These are phyloP conservation scores for Arabis hirsuta DNA, from an alignment of 345 rosid species.

Conservation along the genomic window DNA sequence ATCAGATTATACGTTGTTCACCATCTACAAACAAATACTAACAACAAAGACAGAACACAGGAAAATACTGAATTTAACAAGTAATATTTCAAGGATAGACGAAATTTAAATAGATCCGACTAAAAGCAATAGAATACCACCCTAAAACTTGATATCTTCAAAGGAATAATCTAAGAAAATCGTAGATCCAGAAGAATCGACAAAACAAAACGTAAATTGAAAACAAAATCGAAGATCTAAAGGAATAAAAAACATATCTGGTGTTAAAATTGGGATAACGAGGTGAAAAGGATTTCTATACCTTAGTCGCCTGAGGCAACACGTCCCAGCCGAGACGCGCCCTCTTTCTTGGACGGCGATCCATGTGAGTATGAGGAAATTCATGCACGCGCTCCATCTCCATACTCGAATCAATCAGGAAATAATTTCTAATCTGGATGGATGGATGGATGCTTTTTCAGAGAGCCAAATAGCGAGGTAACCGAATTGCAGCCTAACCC, in stretches of 20 bases:
- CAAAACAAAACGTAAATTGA: conserved; percentile 21
- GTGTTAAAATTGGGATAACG: neutral
- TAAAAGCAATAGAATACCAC: conserved; percentile 9
- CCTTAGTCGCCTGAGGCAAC: conserved; percentile 64
- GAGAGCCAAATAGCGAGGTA: conserved; percentile 31
- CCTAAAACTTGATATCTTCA: neutral
- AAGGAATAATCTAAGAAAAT: neutral
- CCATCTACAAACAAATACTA: conserved; percentile 4
- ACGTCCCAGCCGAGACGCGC: conserved; percentile 95
- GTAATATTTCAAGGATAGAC: neutral
- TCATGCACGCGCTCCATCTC: conserved; percentile 87
- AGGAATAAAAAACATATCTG: neutral
- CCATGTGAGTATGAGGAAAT: conserved; percentile 70
- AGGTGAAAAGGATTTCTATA: conserved; percentile 35
- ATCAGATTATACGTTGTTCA: conserved; percentile 18
- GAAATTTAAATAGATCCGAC: conserved; percentile 15
- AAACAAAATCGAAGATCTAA: neutral
- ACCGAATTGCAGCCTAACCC: conserved; percentile 49
- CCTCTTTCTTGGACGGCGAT: conserved; percentile 87
- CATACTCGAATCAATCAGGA: conserved; percentile 48
- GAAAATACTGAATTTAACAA: conserved; percentile 1
- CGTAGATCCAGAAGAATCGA: conserved; percentile 29
- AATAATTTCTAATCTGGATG: neutral
- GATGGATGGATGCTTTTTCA: neutral
- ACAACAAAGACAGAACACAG: neutral